A percentile compares a stretch with the other conserved stretches of the same genome.
phyloP scores from a whole-genome alignment of 257 asterid species.

The Cinchona pubescens region DNA sequence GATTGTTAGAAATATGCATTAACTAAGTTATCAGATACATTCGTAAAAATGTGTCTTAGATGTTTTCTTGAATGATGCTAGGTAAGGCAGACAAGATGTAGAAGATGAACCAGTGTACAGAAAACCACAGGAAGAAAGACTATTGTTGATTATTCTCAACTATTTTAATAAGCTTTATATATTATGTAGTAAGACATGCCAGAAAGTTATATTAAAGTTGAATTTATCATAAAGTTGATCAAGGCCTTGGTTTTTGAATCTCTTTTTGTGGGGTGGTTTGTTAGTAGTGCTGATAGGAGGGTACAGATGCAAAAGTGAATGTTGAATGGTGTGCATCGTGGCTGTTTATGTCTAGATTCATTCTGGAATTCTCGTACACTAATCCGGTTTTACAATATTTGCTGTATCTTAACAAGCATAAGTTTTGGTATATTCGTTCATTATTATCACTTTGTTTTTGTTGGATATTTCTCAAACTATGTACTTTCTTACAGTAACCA shows the following conservation, averaged over 20 bases:
- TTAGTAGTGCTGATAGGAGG: not conserved
- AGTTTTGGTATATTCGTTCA: no score
- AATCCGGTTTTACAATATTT: not conserved
- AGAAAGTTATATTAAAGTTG: not conserved
- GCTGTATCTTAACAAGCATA: not conserved
- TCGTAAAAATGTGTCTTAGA: not conserved
- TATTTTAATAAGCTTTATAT: not conserved
- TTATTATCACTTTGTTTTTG: not conserved
- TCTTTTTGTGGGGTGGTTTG: not conserved
- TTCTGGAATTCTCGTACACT: not conserved
- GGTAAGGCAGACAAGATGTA: not conserved
- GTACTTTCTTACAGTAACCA: not conserved
- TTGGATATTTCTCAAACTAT: no score
- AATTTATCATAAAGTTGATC: not conserved
- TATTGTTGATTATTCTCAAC: not conserved
- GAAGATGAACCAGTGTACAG: not conserved
- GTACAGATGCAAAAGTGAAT: not conserved
- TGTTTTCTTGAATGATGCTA: not conserved
- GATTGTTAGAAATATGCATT: not conserved
- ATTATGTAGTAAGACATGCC: not conserved
- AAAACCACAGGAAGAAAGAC: not conserved
- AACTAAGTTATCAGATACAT: not conserved
- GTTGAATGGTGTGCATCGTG: not conserved
- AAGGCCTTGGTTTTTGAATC: no score
- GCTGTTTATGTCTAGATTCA: not conserved